Base-by-base conservation (phyloP, 2,329 filamentous ascomycete species). In the Fusarium equiseti region DNA sequence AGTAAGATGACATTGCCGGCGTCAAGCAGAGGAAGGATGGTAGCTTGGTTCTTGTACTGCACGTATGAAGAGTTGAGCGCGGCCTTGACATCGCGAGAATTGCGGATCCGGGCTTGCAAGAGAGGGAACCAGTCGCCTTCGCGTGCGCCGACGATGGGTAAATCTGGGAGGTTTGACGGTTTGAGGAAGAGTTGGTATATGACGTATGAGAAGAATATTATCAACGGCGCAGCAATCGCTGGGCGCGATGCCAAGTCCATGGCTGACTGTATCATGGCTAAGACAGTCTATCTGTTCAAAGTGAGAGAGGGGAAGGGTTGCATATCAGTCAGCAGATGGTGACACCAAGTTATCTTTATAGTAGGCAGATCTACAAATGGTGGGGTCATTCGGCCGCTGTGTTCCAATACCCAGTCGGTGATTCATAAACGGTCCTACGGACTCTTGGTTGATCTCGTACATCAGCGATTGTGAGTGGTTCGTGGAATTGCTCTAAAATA, bases 121-220 rank as follows among this genome's bases (percentile, higher is more conserved):
- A 65, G 27, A 2, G 62, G 62, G 4, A 65, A 65, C 62, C 60
- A 65, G 8, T 64, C 61, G 1, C 59, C 24, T 4, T 65, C 32
- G 0, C 52, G 62, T 1, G 51, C 59, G 0, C 62, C 59, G 0
- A 65, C 8, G 1, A 65, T 65, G 1, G 62, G 60, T 1, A 65
- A 10, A 13, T 51, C 5, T 2, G 60, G 62, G 4, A 65, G 15
- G 6, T 32, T 32, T 8, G 62, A 65, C 1, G 31, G 22, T 3
- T 46, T 65, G 2, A 65, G 15, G 5, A 65, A 65, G 24, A 65
- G 20, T 3, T 32, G 52, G 1, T 65, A 65, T 8, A 51, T 22
- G 22, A 46, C 5, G 16, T 64, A 65, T 2, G 51, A 59, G 1
- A 13, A 1, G 12, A 65, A 26, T 1, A 65, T 1, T 18, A 38